Conservation (phyloP, 2,329 filamentous ascomycete genomes). For the Penicillium sp. region DNA sequence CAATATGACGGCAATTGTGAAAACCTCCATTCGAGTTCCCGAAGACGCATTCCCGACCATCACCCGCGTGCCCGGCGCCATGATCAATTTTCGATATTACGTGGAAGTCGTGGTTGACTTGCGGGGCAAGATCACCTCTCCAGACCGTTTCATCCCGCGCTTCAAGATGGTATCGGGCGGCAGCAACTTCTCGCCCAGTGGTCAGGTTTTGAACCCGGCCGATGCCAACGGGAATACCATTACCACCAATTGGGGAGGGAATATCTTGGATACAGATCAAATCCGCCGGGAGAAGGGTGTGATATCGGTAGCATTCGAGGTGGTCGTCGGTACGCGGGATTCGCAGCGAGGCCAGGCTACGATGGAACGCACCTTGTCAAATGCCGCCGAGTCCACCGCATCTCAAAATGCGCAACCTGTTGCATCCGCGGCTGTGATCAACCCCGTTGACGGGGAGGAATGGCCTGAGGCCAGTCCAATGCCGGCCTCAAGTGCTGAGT, state of each 20-base stretch:
- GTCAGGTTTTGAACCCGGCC: slow-evolving; percentile 37
- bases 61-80: slow-evolving; percentile 81
- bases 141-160: slow-evolving; percentile 67
- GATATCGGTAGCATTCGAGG: slow-evolving; percentile 83
- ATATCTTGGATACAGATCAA: slow-evolving; percentile 84
- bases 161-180: slow-evolving; percentile 55
- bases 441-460: slow-evolving; percentile 32
- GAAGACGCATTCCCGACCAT: slow-evolving; percentile 94
- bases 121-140: slow-evolving; percentile 80
- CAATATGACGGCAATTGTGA: slow-evolving; percentile 78
- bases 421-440: slow-evolving; percentile 9
- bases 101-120: slow-evolving; percentile 92
- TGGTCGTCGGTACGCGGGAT: slow-evolving; percentile 84
- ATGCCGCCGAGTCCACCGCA: slow-evolving; percentile 35
- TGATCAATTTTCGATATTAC: slow-evolving; percentile 95
- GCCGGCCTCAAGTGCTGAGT: slow-evolving; percentile 14
- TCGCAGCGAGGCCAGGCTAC: slow-evolving; percentile 61
- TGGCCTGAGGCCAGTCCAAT: slow-evolving; percentile 31
- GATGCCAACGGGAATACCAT: slow-evolving; percentile 40
- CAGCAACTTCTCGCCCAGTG: slow-evolving; percentile 49
- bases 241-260: slow-evolving; percentile 54
- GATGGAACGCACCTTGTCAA: slow-evolving; percentile 35
- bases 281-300: slow-evolving; percentile 89
- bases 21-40: slow-evolving; percentile 81
- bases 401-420: slow-evolving; percentile 21